phyloP scores from a whole-genome alignment of 2,329 filamentous ascomycete species.

The Fusarium odoratissimum region DNA sequence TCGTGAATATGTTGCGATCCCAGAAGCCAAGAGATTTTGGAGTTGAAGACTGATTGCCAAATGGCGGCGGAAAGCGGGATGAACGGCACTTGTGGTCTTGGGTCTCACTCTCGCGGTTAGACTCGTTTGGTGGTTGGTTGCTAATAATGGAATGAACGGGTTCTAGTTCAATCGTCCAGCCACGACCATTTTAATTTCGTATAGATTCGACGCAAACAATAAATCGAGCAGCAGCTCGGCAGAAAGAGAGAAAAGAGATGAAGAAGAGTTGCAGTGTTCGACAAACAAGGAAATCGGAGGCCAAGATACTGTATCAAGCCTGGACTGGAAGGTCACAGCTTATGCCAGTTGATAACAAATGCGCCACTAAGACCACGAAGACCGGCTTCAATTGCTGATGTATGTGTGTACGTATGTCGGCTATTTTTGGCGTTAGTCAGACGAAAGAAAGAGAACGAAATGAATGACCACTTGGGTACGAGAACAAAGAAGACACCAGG shows the following conservation, averaged over 20 bases:
- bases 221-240: slow-evolving; percentile 25
- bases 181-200: slow-evolving; percentile 39
- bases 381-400: slow-evolving; percentile 39
- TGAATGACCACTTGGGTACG: slow-evolving; percentile 35
- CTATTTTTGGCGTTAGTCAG: slow-evolving; percentile 24
- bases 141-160: slow-evolving; percentile 33
- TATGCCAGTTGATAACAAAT: slow-evolving; percentile 33
- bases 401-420: slow-evolving; percentile 13
- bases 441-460: slow-evolving; percentile 22
- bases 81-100: slow-evolving; percentile 8
- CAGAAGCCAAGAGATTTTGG: slow-evolving; percentile 13
- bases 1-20: slow-evolving; percentile 50
- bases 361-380: slow-evolving; percentile 36
- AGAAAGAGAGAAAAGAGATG: slow-evolving; percentile 20
- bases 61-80: slow-evolving; percentile 13
- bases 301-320: slow-evolving; percentile 2
- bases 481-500: slow-evolving; percentile 21
- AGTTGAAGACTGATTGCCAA: slow-evolving; percentile 15
- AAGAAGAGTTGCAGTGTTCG: background rate
- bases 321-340: slow-evolving; percentile 23
- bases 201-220: slow-evolving; percentile 10
- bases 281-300: slow-evolving; percentile 17
- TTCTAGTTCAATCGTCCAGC: slow-evolving; percentile 35
- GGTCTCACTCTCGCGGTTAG: slow-evolving; percentile 27
- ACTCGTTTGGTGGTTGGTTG: slow-evolving; percentile 29